A percentile compares a stretch with the other conserved stretches of the same genome.
Evolutionary conservation across 805 yeast genomes (phyloP).

Genomic region (Suhomyces sp.): DNA sequence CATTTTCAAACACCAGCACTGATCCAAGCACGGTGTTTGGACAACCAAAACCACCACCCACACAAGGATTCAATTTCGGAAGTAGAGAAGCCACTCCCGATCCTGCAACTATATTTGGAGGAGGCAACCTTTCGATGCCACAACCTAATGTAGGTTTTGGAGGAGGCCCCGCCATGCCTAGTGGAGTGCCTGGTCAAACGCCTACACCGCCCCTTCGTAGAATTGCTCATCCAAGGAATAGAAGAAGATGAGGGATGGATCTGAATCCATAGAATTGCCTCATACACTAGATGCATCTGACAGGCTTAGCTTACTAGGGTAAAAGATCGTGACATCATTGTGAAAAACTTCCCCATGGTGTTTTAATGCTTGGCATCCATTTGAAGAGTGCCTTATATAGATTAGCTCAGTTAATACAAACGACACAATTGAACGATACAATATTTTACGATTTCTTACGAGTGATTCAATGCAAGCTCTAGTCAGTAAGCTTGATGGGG

Average conservation of each 20-base stretch:
- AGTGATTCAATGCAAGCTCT: not conserved
- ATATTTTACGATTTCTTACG: not conserved
- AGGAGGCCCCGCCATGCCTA: not conserved
- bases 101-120: slow-evolving; percentile 31
- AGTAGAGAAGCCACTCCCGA: slow-evolving; percentile 29
- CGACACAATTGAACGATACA: not conserved
- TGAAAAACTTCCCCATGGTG: not conserved
- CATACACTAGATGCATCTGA: not conserved
- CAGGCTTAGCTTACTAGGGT: not conserved
- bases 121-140: slow-evolving; percentile 6
- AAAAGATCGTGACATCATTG: not conserved
- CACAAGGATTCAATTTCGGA: slow-evolving; percentile 18
- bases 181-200: slow-evolving; percentile 2
- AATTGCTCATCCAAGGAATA: slow-evolving; percentile 10
- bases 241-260: slow-evolving; percentile 2
- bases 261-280: not conserved
- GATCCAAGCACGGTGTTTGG: slow-evolving; percentile 9
- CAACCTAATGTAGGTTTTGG: slow-evolving; percentile 3
- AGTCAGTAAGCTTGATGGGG: not conserved
- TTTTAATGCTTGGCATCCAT: not conserved
- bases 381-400: not conserved
- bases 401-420: not conserved
- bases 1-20: slow-evolving; percentile 2
- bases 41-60: slow-evolving; percentile 1
- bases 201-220: slow-evolving; percentile 9